Percentiles rank a stretch among this genome's conserved stretches.
Conservation (phyloP, 805 yeast species). For the Nakazawaea laoshanensis region DNA sequence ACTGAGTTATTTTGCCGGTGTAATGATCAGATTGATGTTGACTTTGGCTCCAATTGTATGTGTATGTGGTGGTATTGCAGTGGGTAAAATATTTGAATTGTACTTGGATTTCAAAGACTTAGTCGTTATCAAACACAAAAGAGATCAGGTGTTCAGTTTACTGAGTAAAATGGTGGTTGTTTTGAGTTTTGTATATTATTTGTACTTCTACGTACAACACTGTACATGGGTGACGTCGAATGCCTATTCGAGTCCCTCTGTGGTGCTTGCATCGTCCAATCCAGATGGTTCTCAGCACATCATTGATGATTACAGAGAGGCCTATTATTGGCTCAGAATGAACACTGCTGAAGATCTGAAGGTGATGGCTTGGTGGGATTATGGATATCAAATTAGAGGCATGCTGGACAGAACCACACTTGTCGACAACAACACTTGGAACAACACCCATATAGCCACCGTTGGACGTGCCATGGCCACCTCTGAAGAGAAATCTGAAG, state of each 20-base stretch:
- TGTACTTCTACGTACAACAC: slow-evolving; percentile 78
- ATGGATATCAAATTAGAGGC: slow-evolving; percentile 99
- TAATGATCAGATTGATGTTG: slow-evolving; percentile 95
- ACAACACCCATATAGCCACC: slow-evolving; percentile 97
- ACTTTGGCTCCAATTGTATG: slow-evolving; percentile 95
- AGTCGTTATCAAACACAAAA: slow-evolving; percentile 11
- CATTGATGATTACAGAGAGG: slow-evolving; percentile 97
- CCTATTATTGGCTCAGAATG: slow-evolving; percentile 98
- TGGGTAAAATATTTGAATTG: slow-evolving; percentile 76
- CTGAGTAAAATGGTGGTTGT: slow-evolving; percentile 57
- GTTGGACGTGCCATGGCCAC: slow-evolving; percentile 98
- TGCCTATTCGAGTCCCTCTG: slow-evolving; percentile 97
- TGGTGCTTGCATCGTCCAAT: slow-evolving; percentile 74
- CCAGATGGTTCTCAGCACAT: slow-evolving; percentile 81
- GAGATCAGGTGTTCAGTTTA: slow-evolving; percentile 22
- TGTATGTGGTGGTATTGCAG: slow-evolving; percentile 84
- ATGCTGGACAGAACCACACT: slow-evolving; percentile 99
- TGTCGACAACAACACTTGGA: slow-evolving; percentile 99
- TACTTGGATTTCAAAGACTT: slow-evolving; percentile 52
- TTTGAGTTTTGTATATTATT: slow-evolving; percentile 62
- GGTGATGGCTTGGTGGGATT: slow-evolving; percentile 99
- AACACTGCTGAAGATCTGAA: slow-evolving; percentile 94
- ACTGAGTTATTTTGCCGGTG: slow-evolving; percentile 97
- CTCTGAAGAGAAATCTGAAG: slow-evolving; percentile 78
- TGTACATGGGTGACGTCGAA: slow-evolving; percentile 96